phyloP scores from a whole-genome alignment of 1,284 basidiomycete genomes.

The Puccinia brachypodii region DNA sequence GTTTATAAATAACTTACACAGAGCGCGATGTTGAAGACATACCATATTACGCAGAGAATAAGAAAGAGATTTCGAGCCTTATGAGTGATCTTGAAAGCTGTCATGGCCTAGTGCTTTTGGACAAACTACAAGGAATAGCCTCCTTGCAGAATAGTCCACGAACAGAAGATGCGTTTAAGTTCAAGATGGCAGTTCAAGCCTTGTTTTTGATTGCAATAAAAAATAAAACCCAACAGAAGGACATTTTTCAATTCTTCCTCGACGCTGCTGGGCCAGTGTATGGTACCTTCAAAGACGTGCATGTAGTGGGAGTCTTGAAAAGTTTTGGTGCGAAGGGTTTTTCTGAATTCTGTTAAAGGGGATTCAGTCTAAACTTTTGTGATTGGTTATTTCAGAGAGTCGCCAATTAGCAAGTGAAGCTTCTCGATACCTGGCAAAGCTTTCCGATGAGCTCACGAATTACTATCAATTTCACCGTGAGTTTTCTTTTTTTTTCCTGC shows the following conservation, averaged over 20 bases:
- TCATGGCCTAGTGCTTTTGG: not conserved
- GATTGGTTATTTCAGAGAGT: not conserved
- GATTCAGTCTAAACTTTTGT: not conserved
- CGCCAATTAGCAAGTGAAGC: not conserved
- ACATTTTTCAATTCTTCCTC: not conserved
- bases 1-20: not conserved
- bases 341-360: not conserved
- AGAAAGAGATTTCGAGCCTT: not conserved
- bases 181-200: not conserved
- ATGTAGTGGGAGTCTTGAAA: not conserved
- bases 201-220: not conserved
- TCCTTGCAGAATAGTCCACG: not conserved
- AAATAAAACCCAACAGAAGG: not conserved
- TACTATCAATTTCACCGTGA: not conserved
- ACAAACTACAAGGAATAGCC: not conserved
- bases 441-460: not conserved
- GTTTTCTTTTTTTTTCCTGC: not conserved
- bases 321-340: not conserved
- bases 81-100: not conserved
- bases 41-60: not conserved
- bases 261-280: not conserved
- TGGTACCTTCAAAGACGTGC: not conserved
- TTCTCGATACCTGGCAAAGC: not conserved
- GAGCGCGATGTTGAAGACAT: not conserved
- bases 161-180: not conserved